These are phyloP conservation scores for Waltergamsia citrina DNA, from an alignment of 2,329 filamentous ascomycete genomes.

Conservation along the genomic window DNA sequence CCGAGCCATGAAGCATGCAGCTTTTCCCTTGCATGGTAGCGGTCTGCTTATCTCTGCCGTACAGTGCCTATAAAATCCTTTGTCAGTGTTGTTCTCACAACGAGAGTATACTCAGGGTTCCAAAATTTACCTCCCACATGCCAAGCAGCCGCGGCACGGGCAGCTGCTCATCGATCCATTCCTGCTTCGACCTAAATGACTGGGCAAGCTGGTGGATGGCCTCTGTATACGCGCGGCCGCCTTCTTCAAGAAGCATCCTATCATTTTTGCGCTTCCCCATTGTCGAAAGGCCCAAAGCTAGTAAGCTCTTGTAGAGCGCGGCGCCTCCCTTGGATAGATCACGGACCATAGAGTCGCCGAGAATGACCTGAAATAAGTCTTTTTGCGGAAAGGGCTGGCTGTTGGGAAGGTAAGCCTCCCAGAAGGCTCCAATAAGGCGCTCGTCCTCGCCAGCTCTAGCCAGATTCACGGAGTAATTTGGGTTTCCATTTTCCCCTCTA, in stretches of 20 bases:
- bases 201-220: constrained; percentile 2
- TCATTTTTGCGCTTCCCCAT: not conserved
- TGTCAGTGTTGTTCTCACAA: too few relatives aligned
- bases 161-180: not conserved
- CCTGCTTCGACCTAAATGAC: not conserved
- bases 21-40: not conserved
- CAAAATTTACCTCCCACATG: too few relatives aligned
- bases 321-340: not conserved
- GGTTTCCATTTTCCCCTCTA: too few relatives aligned
- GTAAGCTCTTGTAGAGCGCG: not conserved
- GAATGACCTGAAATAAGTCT: not conserved
- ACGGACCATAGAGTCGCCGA: not conserved
- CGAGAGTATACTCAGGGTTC: too few relatives aligned
- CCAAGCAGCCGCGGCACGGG: constrained; percentile 3
- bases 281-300: constrained; percentile 3
- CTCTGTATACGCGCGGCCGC: constrained; percentile 3
- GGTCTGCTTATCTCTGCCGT: constrained; percentile 1
- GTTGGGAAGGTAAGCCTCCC: constrained; percentile 8
- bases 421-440: constrained; percentile 2
- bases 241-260: constrained; percentile 1
- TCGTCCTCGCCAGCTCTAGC: not conserved
- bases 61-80: too few relatives aligned
- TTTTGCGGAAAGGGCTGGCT: constrained; percentile 2
- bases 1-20: constrained; percentile 2
- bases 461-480: not conserved